phyloP scores from a whole-genome alignment of 495 filamentous ascomycete genomes.

The Rostrohypoxylon terebratum region DNA sequence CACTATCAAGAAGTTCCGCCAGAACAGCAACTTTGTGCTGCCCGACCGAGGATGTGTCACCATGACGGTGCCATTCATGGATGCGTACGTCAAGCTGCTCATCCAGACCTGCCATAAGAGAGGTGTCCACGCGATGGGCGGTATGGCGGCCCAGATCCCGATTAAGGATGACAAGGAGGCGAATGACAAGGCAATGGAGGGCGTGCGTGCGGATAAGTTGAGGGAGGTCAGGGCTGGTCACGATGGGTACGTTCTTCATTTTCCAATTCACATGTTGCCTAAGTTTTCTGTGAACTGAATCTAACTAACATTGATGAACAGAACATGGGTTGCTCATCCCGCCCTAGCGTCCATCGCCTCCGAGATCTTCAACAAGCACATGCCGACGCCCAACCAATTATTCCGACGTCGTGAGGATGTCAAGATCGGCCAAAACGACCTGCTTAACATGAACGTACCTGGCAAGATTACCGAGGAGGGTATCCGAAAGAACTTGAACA shows the following conservation, averaged over 20 bases:
- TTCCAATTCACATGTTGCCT: not conserved
- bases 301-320: constrained; percentile 28
- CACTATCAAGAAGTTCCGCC: constrained; percentile 99
- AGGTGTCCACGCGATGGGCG: constrained; percentile 98
- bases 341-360: constrained; percentile 89
- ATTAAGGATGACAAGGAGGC: constrained; percentile 93
- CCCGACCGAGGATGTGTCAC: constrained; percentile 92
- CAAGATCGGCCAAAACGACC: constrained; percentile 83
- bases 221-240: constrained; percentile 95
- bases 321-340: constrained; percentile 94
- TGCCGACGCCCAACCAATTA: constrained; percentile 99
- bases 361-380: constrained; percentile 97
- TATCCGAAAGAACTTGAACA: constrained; percentile 97
- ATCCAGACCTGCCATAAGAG: constrained; percentile 98
- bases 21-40: constrained; percentile 91
- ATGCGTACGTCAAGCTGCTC: constrained; percentile 93
- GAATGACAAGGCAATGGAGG: constrained; percentile 95
- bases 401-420: constrained; percentile 92
- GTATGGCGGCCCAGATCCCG: constrained; percentile 99
- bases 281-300: not conserved
- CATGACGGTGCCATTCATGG: constrained; percentile 99
- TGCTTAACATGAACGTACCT: constrained; percentile 98
- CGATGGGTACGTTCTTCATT: constrained; percentile 70
- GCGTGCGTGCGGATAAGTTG: constrained; percentile 93
- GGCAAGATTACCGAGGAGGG: constrained; percentile 94